Evolutionary conservation across 1,284 basidiomycete genomes (phyloP).

Genomic region (Boletus sp.): DNA sequence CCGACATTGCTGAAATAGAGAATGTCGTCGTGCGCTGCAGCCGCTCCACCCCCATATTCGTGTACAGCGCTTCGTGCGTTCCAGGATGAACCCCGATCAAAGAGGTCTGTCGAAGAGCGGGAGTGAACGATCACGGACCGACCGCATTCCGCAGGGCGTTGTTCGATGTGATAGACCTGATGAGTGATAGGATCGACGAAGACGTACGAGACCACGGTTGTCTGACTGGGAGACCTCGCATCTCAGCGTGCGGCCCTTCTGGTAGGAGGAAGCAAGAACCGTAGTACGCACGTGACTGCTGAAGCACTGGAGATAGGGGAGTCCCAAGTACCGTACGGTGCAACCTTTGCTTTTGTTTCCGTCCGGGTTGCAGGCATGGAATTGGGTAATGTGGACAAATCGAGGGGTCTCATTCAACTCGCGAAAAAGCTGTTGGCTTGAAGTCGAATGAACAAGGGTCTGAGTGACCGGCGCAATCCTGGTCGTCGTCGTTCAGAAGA

Average conservation of each 20-base stretch:
- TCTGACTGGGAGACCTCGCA: neutral
- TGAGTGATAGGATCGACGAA: constrained; percentile 1
- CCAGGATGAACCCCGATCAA: constrained; percentile 1
- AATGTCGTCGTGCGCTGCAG: neutral
- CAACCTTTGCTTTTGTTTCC: neutral
- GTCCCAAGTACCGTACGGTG: constrained; percentile 1
- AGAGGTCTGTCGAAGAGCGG: constrained; percentile 1
- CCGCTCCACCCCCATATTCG: constrained; percentile 1
- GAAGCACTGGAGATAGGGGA: constrained; percentile 1
- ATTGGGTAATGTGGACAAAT: neutral
- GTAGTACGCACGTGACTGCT: neutral
- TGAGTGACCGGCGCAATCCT: neutral
- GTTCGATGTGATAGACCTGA: constrained; percentile 2
- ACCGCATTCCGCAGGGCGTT: constrained; percentile 1
- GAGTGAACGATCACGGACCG: constrained; percentile 4
- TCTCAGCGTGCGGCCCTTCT: neutral
- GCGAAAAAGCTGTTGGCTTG: neutral
- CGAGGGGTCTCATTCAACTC: neutral
- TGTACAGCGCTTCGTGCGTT: constrained; percentile 4
- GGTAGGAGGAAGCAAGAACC: neutral
- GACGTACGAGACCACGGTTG: neutral
- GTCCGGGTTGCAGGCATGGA: neutral
- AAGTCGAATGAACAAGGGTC: no score
- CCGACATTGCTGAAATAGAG: neutral
- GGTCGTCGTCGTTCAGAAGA: neutral